Base-by-base conservation (phyloP, 331 rosid genomes). In the Quercus lobata region DNA sequence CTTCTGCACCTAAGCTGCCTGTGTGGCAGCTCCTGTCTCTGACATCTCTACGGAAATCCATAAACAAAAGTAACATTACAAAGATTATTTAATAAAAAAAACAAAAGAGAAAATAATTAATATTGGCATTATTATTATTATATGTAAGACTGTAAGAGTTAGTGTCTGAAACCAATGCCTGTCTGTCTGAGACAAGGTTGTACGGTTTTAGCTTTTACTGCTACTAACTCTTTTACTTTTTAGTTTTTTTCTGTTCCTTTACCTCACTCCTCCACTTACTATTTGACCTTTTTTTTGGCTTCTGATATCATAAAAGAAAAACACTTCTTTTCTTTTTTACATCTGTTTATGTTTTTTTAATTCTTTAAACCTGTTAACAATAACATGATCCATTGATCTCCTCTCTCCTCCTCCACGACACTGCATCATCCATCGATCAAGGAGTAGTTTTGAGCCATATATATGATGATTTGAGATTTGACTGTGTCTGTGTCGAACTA, bases 31-130 rank as follows among this genome's bases (percentile, higher is more conserved):
- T 83, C 92, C 79, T 90, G 99, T 95, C 94, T 89, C 98, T 95
- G 97, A 93, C 96, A 90, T 76, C 89, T 85, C 86, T 87, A 89
- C 97, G 86, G 96, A 94, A 94, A 90, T 84, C 88, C 92, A 90
- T 89, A 89, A 90, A 90, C 94, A 78, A 88, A 78, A 89, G 80
- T 56, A 76, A 32, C 61, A 83, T 76, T 81, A 84, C 69, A 79
- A 75, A 56, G 74, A 73, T 16, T 24, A 62, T 29, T 41, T 41
- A 49, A 11, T 49, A 49, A 15, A 60, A 76, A 79, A 80, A 52
- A 70, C 85, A 79, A 80, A 85, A 86, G 82, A 74, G 84, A 84
- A 78, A 74, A 84, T 84, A 72, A 84, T 85, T 83, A 57, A 76
- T 60, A 80, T 78, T 82, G 73, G 63, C 70, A 79, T 78, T 86